Evolutionary conservation across 1,284 basidiomycete genomes (phyloP), one percentile per base, ranked within the genome.

Genomic region (Trichosporon coremiiforme): DNA sequence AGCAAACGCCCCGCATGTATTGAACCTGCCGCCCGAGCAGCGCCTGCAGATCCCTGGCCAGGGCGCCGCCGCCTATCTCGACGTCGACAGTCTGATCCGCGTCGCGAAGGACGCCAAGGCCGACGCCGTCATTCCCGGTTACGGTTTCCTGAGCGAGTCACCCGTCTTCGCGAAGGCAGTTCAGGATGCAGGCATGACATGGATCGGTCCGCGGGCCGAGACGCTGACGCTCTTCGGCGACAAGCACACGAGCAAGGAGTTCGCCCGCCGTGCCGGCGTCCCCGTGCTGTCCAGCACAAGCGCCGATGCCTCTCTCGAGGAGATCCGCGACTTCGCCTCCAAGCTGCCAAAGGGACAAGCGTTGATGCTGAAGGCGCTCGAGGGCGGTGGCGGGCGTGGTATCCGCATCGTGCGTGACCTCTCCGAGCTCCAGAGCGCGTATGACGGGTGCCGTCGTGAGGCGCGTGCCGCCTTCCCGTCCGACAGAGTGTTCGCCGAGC

Each of bases 231-330:
- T 80, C 36, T 89, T 90, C 87, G 90, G 90, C 0, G 79, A 87
- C 33, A 91, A 91, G 82, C 87, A 70, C 63, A 66, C 74, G 68
- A 92, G 90, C 74, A 97, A 90, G 75, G 85, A 87, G 73, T 89
- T 97, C 80, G 91, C 95, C 78, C 88, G 94, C 75, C 91, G 96
- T 95, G 97, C 94, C 87, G 88, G 35, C 86, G 90, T 90, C 31
- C 72, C 72, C 31, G 70, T 73, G 17, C 70, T 73, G n/a, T 29
- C 35, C 3, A 66, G 64, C 25, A 73, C 72, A 12, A 65, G 62
- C 15, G 31, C 64, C 2, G 66, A 73, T 17, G 72, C 72, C 20
- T 62, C 50, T 3, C 38, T 69, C 15, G 70, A 66, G 25, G 72
- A 73, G 60, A 73, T 73, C 36, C 66, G 68, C 33, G 33, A n/a